These are phyloP conservation scores for Zanthoxylum bungeanum DNA, from an alignment of 345 rosid species.

Conservation along the genomic window DNA sequence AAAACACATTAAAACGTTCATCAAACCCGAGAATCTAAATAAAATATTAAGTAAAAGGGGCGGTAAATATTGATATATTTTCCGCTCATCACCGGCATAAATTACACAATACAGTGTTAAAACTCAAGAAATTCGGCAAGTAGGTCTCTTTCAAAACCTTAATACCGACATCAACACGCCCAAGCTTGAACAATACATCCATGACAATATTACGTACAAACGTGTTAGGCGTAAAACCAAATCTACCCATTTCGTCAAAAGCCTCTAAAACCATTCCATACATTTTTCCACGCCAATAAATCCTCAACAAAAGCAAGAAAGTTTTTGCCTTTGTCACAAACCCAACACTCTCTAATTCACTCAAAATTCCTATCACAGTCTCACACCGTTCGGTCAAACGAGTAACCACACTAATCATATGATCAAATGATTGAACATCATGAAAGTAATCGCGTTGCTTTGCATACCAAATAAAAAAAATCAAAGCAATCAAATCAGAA, in stretches of 20 bases:
- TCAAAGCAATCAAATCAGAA: constrained; percentile 55
- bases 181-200: constrained; percentile 52
- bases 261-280: constrained; percentile 51
- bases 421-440: constrained; percentile 39
- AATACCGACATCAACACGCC: constrained; percentile 35
- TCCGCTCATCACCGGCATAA: too few relatives aligned
- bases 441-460: constrained; percentile 50
- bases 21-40: too few relatives aligned
- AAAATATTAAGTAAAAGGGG: too few relatives aligned
- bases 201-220: constrained; percentile 57
- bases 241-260: constrained; percentile 37
- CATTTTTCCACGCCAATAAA: constrained; percentile 65
- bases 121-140: too few relatives aligned
- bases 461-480: constrained; percentile 61
- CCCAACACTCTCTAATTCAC: constrained; percentile 40
- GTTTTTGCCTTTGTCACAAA: constrained; percentile 39
- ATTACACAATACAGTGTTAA: too few relatives aligned
- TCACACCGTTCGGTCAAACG: constrained; percentile 28
- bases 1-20: too few relatives aligned
- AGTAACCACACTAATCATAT: constrained; percentile 46
- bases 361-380: constrained; percentile 32
- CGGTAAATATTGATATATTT: too few relatives aligned
- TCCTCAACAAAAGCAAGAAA: constrained; percentile 55
- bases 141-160: constrained; percentile 38
- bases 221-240: constrained; percentile 52